Percentiles rank a stretch among this genome's conserved stretches.
phyloP scores from a whole-genome alignment of 345 rosid species.

The Populus nigra region DNA sequence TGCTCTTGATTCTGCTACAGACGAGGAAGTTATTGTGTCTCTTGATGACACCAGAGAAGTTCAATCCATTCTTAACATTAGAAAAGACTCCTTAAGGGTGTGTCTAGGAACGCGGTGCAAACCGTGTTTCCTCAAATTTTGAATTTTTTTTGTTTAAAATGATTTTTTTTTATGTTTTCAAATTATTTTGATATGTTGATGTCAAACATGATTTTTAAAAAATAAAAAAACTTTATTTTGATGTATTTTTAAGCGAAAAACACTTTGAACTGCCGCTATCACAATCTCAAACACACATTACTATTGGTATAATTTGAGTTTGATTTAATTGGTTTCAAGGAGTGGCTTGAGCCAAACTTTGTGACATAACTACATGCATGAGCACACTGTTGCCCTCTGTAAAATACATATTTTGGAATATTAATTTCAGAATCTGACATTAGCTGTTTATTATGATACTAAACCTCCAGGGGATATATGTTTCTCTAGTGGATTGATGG shows the following conservation, averaged over 20 bases:
- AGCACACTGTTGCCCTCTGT: background rate
- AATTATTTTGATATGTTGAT: no score
- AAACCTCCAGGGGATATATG: conserved; percentile 49
- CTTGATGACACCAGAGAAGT: conserved; percentile 17
- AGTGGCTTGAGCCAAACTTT: conserved; percentile 1
- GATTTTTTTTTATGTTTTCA: no score
- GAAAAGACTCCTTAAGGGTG: conserved; percentile 25
- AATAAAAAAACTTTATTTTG: no score
- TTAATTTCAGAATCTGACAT: background rate
- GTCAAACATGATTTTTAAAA: no score
- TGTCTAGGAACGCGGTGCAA: no score
- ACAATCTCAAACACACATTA: background rate
- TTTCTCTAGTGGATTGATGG: conserved; percentile 67
- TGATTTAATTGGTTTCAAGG: background rate
- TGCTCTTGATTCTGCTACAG: conserved; percentile 19
- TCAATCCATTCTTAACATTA: conserved; percentile 50
- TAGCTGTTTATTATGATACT: background rate
- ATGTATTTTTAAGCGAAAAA: no score
- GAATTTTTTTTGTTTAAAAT: no score
- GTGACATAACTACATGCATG: background rate
- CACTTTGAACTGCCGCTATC: no score
- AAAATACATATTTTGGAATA: background rate
- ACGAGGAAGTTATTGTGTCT: conserved; percentile 33
- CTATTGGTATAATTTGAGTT: conserved; percentile 10
- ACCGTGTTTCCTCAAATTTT: no score